A percentile compares a stretch with the other conserved stretches of the same genome.
These are phyloP conservation scores for Salvia sclarea DNA, from an alignment of 305 asterid species.

Conservation along the genomic window DNA sequence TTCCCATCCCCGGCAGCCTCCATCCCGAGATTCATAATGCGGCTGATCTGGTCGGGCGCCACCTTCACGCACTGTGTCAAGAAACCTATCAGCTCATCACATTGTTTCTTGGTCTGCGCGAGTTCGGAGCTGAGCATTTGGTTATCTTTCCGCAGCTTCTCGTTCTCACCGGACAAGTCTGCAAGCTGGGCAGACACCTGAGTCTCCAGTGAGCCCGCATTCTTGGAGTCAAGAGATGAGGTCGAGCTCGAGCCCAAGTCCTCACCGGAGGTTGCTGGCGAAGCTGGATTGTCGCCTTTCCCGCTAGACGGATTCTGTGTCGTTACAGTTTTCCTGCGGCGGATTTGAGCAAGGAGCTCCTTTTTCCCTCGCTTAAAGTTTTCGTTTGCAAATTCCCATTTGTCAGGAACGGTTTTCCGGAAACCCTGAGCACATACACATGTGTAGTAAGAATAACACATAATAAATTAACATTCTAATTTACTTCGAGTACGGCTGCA, in stretches of 20 bases:
- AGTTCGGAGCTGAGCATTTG: constrained; percentile 61
- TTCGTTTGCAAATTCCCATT: constrained; percentile 93
- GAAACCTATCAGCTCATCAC: constrained; percentile 62
- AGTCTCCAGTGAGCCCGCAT: constrained; percentile 54
- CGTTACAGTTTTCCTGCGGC: constrained; percentile 59
- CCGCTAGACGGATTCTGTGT: constrained; percentile 30
- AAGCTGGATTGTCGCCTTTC: constrained; percentile 38
- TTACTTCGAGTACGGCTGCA: too few relatives aligned
- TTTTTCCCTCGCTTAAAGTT: constrained; percentile 66
- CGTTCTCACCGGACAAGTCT: constrained; percentile 64
- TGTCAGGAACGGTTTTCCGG: constrained; percentile 73
- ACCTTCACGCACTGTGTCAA: constrained; percentile 59
- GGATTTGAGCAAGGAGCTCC: constrained; percentile 66
- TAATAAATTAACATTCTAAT: too few relatives aligned
- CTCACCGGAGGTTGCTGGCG: constrained; percentile 58
- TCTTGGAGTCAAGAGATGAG: constrained; percentile 64
- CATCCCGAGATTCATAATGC: constrained; percentile 46
- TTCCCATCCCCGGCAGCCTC: constrained; percentile 13
- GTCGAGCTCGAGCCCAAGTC: constrained; percentile 70
- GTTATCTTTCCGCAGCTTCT: constrained; percentile 59
- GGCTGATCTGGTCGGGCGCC: constrained; percentile 58
- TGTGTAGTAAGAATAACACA: background rate
- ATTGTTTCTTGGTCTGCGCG: constrained; percentile 61
- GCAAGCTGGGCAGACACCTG: constrained; percentile 55
- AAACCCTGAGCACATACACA: constrained; percentile 57